Conservation (phyloP, 768 basidiomycete species). For the Rhizopogon vinicolor region DNA sequence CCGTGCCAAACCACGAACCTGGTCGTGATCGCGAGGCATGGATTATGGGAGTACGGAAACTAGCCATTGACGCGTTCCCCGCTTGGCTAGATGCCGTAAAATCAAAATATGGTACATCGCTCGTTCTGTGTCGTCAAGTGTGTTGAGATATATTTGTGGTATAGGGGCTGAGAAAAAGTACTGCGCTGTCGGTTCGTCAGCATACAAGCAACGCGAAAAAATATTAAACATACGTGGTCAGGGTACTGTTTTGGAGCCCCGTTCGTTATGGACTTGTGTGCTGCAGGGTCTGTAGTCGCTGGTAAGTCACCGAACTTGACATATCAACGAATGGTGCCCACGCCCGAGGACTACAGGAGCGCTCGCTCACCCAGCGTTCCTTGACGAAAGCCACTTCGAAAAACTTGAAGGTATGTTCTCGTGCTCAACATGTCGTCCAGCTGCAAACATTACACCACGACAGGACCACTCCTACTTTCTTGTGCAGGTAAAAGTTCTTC, state of each 20-base stretch:
- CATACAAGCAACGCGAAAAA: background rate
- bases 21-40: conserved; percentile 32
- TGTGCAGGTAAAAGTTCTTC: conserved; percentile 15
- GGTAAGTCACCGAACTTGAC: conserved; percentile 23
- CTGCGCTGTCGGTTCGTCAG: conserved; percentile 35
- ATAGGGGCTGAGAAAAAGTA: conserved; percentile 31
- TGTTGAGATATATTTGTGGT: conserved; percentile 9
- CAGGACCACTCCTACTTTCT: conserved; percentile 17
- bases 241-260: conserved; percentile 58
- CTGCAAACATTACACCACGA: background rate
- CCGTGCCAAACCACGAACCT: conserved; percentile 30
- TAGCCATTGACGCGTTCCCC: conserved; percentile 36
- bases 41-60: conserved; percentile 25
- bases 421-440: background rate
- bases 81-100: conserved; percentile 50
- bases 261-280: conserved; percentile 40
- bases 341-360: conserved; percentile 26
- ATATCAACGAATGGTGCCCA: background rate
- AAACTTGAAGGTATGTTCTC: conserved; percentile 37
- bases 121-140: background rate
- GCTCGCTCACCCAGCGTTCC: conserved; percentile 46
- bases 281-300: conserved; percentile 39
- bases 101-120: conserved; percentile 36
- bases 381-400: conserved; percentile 50
- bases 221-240: conserved; percentile 11